Percentiles rank a stretch among this genome's conserved stretches.
phyloP scores from a whole-genome alignment of 441 rosid genomes.

The Pelargonium fulgidum region DNA sequence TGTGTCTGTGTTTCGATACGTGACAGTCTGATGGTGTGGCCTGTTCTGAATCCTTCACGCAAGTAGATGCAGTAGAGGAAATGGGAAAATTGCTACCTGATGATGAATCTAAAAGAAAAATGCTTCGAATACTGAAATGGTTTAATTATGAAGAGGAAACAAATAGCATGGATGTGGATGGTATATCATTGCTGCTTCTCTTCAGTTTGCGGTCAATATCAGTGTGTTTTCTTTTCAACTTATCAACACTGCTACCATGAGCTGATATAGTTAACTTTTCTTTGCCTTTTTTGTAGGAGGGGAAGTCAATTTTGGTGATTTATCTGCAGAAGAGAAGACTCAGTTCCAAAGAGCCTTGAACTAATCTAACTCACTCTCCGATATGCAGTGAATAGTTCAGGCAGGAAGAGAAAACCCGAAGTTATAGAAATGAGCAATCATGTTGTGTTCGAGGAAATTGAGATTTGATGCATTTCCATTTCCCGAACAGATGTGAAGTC shows the following conservation, averaged over 20 bases:
- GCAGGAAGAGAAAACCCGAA: conserved; percentile 46
- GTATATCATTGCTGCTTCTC: conserved; percentile 15
- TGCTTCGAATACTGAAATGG: conserved; percentile 70
- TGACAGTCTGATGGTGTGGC: conserved; percentile 66
- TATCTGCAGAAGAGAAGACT: conserved; percentile 67
- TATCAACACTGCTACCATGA: neutral
- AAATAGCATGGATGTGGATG: conserved; percentile 44
- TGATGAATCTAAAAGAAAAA: conserved; percentile 56
- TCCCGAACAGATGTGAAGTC: too few relatives aligned
- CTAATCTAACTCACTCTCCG: conserved; percentile 63
- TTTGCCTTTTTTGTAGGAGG: conserved; percentile 35
- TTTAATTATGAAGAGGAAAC: conserved; percentile 55
- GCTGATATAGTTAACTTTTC: conserved; percentile 15
- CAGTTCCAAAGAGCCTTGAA: conserved; percentile 66
- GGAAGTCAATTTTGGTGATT: conserved; percentile 48
- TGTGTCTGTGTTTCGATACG: neutral
- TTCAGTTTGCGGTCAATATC: too few relatives aligned
- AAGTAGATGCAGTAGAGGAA: conserved; percentile 74
- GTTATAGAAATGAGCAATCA: neutral
- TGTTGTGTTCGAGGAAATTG: neutral
- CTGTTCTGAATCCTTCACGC: conserved; percentile 89
- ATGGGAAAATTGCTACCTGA: conserved; percentile 51
- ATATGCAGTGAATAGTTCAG: conserved; percentile 57
- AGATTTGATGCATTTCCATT: neutral
- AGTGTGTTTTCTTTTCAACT: neutral